phyloP scores from a whole-genome alignment of 164 flowering plant genomes.

The Chloranthus sessilifolius region DNA sequence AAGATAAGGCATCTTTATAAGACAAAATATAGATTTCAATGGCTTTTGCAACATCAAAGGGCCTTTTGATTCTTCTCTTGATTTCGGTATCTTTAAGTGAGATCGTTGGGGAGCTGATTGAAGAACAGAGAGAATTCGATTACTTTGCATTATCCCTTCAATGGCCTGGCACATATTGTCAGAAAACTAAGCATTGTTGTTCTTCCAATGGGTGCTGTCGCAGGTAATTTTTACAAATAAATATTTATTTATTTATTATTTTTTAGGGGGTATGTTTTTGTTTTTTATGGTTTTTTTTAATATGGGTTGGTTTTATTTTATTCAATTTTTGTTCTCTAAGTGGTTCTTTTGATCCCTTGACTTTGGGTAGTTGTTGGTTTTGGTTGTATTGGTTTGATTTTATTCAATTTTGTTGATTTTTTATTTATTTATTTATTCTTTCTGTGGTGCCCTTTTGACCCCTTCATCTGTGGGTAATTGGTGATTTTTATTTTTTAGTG shows the following conservation, averaged over 20 bases:
- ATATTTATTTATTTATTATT: neutral
- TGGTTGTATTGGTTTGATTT: neutral
- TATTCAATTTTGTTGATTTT: neutral
- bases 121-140: conserved; percentile 36
- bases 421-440: neutral
- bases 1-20: too few species aligned
- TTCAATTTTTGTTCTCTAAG: neutral
- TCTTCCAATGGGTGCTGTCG: conserved; percentile 61
- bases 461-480: too few species aligned
- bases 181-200: conserved; percentile 46
- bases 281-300: neutral
- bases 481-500: too few species aligned
- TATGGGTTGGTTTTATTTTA: neutral
- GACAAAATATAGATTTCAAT: too few species aligned
- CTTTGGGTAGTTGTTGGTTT: neutral
- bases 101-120: conserved; percentile 1
- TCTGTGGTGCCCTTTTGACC: too few species aligned
- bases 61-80: neutral
- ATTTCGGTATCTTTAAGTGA: neutral
- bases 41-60: too few species aligned
- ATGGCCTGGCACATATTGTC: conserved; percentile 68
- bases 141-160: conserved; percentile 57
- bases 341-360: neutral
- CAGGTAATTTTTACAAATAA: conserved; percentile 29
- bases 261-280: neutral